Evolutionary conservation across 345 rosid species (phyloP).

Genomic region (Microthlaspi erraticum): DNA sequence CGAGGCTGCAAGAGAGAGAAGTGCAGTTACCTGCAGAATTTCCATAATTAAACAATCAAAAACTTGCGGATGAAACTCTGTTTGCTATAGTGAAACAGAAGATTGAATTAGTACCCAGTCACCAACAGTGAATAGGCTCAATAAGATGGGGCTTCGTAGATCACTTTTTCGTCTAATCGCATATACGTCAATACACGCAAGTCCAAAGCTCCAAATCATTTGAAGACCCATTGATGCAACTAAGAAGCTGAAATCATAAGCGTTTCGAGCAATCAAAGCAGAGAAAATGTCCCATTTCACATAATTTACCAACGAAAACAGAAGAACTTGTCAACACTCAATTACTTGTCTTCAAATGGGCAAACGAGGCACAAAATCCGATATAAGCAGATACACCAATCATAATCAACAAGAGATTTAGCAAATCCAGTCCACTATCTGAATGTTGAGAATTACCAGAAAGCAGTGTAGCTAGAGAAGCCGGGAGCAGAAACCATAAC

Average conservation of each 20-base stretch:
- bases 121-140: conserved; percentile 89
- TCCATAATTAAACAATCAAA: not conserved
- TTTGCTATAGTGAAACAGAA: not conserved
- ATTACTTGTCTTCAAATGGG: not conserved
- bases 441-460: conserved; percentile 58
- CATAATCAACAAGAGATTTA: conserved; percentile 1
- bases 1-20: conserved; percentile 88
- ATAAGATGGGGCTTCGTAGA: conserved; percentile 80
- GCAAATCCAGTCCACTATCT: not conserved
- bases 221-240: conserved; percentile 98
- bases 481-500: conserved; percentile 73
- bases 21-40: conserved; percentile 72
- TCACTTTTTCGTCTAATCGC: conserved; percentile 76
- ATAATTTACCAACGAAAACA: not conserved
- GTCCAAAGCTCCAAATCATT: conserved; percentile 94
- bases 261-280: not conserved
- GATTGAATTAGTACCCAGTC: conserved; percentile 72
- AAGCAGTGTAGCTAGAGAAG: conserved; percentile 83
- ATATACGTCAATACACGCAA: conserved; percentile 86
- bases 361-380: not conserved
- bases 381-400: not conserved
- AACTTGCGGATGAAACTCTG: not conserved
- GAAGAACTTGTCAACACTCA: not conserved
- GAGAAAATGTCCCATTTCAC: not conserved
- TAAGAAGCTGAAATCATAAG: conserved; percentile 70